Conservation (phyloP, 2,329 filamentous ascomycete genomes). For the Teratosphaeria pseudoeucalypti region DNA sequence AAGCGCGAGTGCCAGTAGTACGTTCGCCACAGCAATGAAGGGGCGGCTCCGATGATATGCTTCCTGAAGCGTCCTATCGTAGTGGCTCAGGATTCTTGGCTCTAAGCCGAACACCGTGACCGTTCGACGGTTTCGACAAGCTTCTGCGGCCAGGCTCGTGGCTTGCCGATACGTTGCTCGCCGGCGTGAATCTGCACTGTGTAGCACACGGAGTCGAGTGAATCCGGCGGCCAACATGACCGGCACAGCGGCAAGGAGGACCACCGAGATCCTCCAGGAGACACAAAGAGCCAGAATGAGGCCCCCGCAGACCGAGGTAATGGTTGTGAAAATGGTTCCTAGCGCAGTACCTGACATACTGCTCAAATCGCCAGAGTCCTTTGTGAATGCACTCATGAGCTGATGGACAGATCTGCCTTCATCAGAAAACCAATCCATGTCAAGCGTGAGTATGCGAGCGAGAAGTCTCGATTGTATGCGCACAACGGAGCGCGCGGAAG, state of each 20-base stretch:
- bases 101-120: slow-evolving; percentile 36
- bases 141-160: slow-evolving; percentile 56
- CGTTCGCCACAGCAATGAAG: slow-evolving; percentile 32
- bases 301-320: slow-evolving; percentile 37
- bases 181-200: slow-evolving; percentile 52
- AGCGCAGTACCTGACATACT: slow-evolving; percentile 40
- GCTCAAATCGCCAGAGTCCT: slow-evolving; percentile 39
- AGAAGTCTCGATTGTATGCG: slow-evolving; percentile 38
- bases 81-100: slow-evolving; percentile 28
- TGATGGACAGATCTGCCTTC: slow-evolving; percentile 31
- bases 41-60: slow-evolving; percentile 31
- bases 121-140: slow-evolving; percentile 56
- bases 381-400: slow-evolving; percentile 37
- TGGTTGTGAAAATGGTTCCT: slow-evolving; percentile 40
- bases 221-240: slow-evolving; percentile 39
- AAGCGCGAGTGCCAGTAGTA: slow-evolving; percentile 34
- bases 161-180: slow-evolving; percentile 55
- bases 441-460: slow-evolving; percentile 44
- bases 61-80: slow-evolving; percentile 28
- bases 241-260: slow-evolving; percentile 39
- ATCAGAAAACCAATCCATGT: slow-evolving; percentile 41
- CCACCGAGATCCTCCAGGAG: slow-evolving; percentile 43
- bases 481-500: slow-evolving; percentile 33
- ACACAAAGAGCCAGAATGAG: slow-evolving; percentile 38
- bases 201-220: slow-evolving; percentile 37